Conservation (phyloP, 257 asterid species). For the Solanum commersonii region DNA sequence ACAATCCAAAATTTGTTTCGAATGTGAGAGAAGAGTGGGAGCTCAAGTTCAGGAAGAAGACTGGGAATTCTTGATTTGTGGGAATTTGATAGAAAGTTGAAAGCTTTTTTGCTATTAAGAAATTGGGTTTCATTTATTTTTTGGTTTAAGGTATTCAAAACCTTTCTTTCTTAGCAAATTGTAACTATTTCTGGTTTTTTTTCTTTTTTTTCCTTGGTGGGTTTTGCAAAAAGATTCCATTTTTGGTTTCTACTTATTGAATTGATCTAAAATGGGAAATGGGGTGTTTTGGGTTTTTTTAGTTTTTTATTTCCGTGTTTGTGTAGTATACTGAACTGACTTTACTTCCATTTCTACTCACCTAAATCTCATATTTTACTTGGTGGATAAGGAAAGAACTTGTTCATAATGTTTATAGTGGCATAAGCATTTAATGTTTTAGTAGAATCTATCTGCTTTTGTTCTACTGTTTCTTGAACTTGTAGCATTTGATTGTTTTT, state of each 20-base stretch:
- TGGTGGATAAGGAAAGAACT: slow-evolving; percentile 24
- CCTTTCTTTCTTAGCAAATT: not conserved
- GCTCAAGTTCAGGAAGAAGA: slow-evolving; percentile 1
- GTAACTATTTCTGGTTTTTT: slow-evolving; percentile 2
- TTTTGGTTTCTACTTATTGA: not conserved
- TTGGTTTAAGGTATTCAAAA: slow-evolving; percentile 24
- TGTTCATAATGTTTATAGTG: slow-evolving; percentile 3
- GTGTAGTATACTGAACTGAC: slow-evolving; percentile 7
- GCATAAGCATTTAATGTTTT: not conserved
- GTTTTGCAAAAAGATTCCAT: slow-evolving; percentile 15
- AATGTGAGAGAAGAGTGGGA: not conserved
- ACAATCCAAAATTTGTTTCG: slow-evolving; percentile 8
- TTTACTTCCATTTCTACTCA: slow-evolving; percentile 7
- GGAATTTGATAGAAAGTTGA: slow-evolving; percentile 16
- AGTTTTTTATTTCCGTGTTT: not conserved
- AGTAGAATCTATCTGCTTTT: not conserved
- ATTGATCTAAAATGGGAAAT: not conserved
- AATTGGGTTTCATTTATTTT: not conserved
- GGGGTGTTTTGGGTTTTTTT: not conserved
- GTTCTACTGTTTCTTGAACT: not conserved
- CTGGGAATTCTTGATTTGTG: slow-evolving; percentile 7
- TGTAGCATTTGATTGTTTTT: not conserved
- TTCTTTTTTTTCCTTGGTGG: slow-evolving; percentile 11
- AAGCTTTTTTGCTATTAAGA: not conserved
- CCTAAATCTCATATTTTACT: slow-evolving; percentile 13